phyloP scores from a whole-genome alignment of 108 stramenopile species.

The Cyclotella sp. region DNA sequence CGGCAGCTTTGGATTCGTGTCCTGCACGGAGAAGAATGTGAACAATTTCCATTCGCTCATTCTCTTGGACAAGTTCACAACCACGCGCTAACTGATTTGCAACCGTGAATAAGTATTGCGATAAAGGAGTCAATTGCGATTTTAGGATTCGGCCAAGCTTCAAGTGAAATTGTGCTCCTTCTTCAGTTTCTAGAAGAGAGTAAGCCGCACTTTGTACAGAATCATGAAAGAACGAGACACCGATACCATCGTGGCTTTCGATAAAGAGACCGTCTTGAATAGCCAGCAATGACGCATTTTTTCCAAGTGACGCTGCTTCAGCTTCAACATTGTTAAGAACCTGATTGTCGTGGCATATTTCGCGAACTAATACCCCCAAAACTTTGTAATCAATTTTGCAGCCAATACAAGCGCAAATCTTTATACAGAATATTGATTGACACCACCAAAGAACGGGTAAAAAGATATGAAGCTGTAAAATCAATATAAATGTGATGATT shows the following conservation, averaged over 20 bases:
- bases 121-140: neutral
- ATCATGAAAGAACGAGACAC: conserved; percentile 14
- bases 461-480: too few species aligned
- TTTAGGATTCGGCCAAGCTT: conserved; percentile 9
- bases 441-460: too few species aligned
- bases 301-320: neutral
- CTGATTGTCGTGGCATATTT: neutral
- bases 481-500: too few species aligned
- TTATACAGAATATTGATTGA: too few species aligned
- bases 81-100: conserved; percentile 19
- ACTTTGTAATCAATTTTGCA: neutral
- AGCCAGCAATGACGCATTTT: neutral
- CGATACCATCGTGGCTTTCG: neutral
- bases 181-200: neutral
- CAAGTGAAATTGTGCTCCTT: conserved; percentile 15
- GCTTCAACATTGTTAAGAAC: neutral
- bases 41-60: conserved; percentile 9
- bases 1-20: neutral
- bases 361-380: neutral
- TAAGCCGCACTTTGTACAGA: conserved; percentile 18
- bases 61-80: neutral
- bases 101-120: neutral
- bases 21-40: conserved; percentile 2
- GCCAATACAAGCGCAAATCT: conserved; percentile 20
- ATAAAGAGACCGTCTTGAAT: conserved; percentile 7